Percentiles rank a stretch among this genome's conserved stretches.
These are phyloP conservation scores for peach (Prunus persica) DNA, from an alignment of 306 rosid species.

Conservation along the genomic window Prunus_persica_NCBIv2 NC_034010.1:25799501-25800000, in stretches of 20 bases:
- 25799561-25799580: conserved; percentile 75
- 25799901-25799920: conserved; percentile 57
- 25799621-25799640: conserved; percentile 80
- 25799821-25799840: not conserved
- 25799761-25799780: not conserved
- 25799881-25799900: conserved; percentile 47
- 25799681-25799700: conserved; percentile 43
- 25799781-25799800: not conserved
- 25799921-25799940: conserved; percentile 63
- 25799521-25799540: conserved; percentile 66
- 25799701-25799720: not conserved
- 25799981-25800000: conserved; percentile 67
- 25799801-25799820: not conserved
- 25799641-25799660: conserved; percentile 51
- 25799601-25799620: conserved; percentile 57
- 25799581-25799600: conserved; percentile 62
- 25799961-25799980: conserved; percentile 90
- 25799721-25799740: not conserved
- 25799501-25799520: conserved; percentile 95
- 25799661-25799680: conserved; percentile 48
- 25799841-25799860: not conserved
- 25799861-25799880: not conserved
- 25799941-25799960: conserved; percentile 47
- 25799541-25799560: conserved; percentile 72
- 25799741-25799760: not conserved